These are phyloP conservation scores for Naganishia vaughanmartiniae DNA, from an alignment of 768 basidiomycete species.

Conservation along the genomic window DNA sequence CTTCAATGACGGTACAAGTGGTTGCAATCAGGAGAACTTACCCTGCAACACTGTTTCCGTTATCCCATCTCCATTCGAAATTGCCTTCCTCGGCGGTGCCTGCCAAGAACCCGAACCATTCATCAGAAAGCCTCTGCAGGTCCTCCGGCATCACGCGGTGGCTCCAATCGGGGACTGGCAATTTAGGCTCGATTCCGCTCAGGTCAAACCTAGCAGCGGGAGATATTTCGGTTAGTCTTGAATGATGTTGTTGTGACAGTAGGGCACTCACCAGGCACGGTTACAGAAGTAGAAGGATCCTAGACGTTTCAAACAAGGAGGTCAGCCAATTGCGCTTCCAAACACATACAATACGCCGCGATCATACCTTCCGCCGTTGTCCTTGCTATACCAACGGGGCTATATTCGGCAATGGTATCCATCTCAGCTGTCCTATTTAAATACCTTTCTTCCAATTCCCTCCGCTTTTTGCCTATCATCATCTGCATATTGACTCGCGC, in stretches of 20 bases:
- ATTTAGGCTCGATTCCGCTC: conserved; percentile 11
- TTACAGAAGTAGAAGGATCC: conserved; percentile 15
- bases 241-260: background rate
- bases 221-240: background rate
- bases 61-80: conserved; percentile 43
- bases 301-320: conserved; percentile 15
- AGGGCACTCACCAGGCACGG: conserved; percentile 7
- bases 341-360: conserved; percentile 31
- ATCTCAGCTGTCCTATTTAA: conserved; percentile 40
- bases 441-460: conserved; percentile 40
- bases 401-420: conserved; percentile 38
- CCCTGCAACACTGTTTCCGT: conserved; percentile 37
- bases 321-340: conserved; percentile 34
- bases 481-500: conserved; percentile 54
- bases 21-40: background rate
- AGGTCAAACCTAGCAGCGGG: conserved; percentile 1
- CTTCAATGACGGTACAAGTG: background rate
- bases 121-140: conserved; percentile 12
- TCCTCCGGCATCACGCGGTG: conserved; percentile 34
- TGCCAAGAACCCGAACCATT: conserved; percentile 34
- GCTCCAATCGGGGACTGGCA: conserved; percentile 35
- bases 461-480: conserved; percentile 54
- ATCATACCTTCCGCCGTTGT: conserved; percentile 35
- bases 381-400: conserved; percentile 46
- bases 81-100: conserved; percentile 35